Base-by-base conservation (phyloP, 179 eudicot genomes). In the Nepenthes alata region DNA sequence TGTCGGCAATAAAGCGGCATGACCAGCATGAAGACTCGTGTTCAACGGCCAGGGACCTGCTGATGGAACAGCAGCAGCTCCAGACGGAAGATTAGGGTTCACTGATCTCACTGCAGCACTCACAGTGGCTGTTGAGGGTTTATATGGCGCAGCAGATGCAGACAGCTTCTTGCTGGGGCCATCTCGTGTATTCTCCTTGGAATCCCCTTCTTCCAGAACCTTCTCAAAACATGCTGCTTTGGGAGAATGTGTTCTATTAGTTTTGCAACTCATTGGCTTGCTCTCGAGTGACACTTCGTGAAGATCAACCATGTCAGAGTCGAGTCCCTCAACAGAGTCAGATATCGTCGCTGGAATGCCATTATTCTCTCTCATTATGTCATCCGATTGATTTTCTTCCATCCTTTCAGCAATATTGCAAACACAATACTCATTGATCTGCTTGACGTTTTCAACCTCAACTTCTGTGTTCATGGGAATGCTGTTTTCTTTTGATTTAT, bases 111-210 rank as follows among this genome's bases (percentile, higher is more conserved):
- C 81, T 48, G 77, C 72, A 35, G 77, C 73, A 35, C 85, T 85
- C 0, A 77, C 57, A 53, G 63, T 63, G 56, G 70, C 58, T 45
- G 81, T 70, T 61, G 98, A 74, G 51, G 98, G 99, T 59, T 76
- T 90, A 76, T 77, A 94, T 14, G 99, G 99, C 58, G 94, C 81
- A 55, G 99, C 99, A 47, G 91, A 82, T 59, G 99, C 99, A 34
- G 99, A 94, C 63, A 94, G 65, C 78, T 87, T 93, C 78, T 80
- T 89, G 72, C 74, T 76, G 5, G 85, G 66, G 4, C 70, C 13
- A 57, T 87, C 96, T 60, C 57, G 72, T 15, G 81, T 61, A 45
- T 85, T 81, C 45, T 67, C 64, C 53, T 72, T 75, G 47, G 63
- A 61, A 35, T 63, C 56, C 34, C 34, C 34, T 52, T 52, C 55